Conservation (phyloP, 257 asterid species). For the Anisodus acutangulus region DNA sequence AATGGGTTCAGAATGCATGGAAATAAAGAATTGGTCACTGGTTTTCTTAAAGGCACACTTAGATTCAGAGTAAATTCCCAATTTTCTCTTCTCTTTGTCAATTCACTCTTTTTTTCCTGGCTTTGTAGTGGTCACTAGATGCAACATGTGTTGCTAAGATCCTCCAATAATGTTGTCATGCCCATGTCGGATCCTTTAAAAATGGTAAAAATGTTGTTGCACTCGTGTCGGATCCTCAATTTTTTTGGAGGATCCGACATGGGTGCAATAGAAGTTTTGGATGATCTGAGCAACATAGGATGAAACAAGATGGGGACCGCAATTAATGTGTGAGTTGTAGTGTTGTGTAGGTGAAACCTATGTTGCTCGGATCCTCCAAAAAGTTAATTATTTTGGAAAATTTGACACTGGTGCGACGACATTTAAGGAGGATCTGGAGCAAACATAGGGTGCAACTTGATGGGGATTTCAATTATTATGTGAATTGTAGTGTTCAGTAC, state of each 20-base stretch:
- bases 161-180: background rate
- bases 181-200: background rate
- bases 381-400: background rate
- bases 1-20: conserved; percentile 35
- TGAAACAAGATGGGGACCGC: too few relatives aligned
- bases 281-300: too few relatives aligned
- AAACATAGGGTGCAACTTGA: too few relatives aligned
- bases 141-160: background rate
- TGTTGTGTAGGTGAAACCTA: too few relatives aligned
- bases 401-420: background rate
- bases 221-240: too few relatives aligned
- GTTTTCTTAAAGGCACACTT: conserved; percentile 32
- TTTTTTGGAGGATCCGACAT: too few relatives aligned
- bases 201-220: background rate
- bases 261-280: too few relatives aligned
- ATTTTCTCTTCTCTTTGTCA: background rate
- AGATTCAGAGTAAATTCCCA: conserved; percentile 34
- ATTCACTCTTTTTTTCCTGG: background rate
- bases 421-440: background rate
- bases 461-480: too few relatives aligned
- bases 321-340: too few relatives aligned
- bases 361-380: background rate
- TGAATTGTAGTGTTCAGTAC: background rate
- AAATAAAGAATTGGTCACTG: conserved; percentile 31
- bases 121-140: background rate